Evolutionary conservation across 768 basidiomycete genomes (phyloP), one percentile per base, ranked within the genome.

Genomic region (Suillus brevipes): DNA sequence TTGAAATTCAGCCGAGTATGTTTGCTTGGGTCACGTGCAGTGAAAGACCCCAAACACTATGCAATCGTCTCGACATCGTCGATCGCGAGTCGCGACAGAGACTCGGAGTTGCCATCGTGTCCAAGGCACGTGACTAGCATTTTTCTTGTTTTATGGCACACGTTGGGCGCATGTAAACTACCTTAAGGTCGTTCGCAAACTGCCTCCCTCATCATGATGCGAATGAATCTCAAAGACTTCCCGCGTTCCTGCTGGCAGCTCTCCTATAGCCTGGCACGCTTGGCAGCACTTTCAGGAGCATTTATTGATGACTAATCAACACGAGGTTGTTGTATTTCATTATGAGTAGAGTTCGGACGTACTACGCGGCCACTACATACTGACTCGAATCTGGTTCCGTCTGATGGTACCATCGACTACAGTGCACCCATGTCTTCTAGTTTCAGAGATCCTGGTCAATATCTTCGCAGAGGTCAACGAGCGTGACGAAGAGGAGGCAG

Each of bases 401-500:
- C n/a, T 14, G 14, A 59, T 59, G 23, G 40, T 28, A 12, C 8
- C 58, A 18, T 59, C 58, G 42, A 20, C 25, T 28, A 42, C 58
- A 59, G 12, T 59, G 25, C 58, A 59, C 12, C 58, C 58, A 59
- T 59, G 58, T 59, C 28, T 59, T 25, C 25, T 59, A 10, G 58
- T 59, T 28, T 59, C 58, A 42, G 58, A 59, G 58, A 59, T 59
- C 28, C 18, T 59, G 12, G 10, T 59, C 58, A 59, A 59, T 42
- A 59, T 59, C 18, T 59, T 59, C 18, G 58, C 58, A 42, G 58
- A 59, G 28, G 58, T 59, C 58, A 59, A 59, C 25, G 58, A 59
- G 25, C 58, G 58, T 8, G 58, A 59, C 10, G 58, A 59, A 20
- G 58, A 59, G 10, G 58, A 59, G 18, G 58, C 58, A 12, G 40